A percentile compares a stretch with the other conserved stretches of the same genome.
phyloP scores from a whole-genome alignment of 2,329 filamentous ascomycete species.

The Amylocarpus encephaloides region DNA sequence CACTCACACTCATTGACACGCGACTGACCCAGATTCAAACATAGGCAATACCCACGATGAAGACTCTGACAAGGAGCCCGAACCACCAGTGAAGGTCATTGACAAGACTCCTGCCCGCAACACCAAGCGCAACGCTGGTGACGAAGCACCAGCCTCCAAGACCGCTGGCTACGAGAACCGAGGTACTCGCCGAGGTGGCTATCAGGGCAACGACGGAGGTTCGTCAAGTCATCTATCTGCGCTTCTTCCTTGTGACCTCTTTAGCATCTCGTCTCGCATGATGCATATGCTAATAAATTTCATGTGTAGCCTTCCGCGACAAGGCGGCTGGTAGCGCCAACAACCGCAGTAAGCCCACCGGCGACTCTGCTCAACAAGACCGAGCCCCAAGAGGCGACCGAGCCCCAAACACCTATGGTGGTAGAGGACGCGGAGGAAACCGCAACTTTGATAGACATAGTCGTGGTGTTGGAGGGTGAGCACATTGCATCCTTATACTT shows the following conservation, averaged over 20 bases:
- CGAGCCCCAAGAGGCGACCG: slow-evolving; percentile 34
- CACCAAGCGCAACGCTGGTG: slow-evolving; percentile 77
- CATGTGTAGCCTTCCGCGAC: slow-evolving; percentile 73
- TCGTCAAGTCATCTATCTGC: slow-evolving; percentile 37
- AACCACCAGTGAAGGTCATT: slow-evolving; percentile 79
- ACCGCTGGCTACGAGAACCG: slow-evolving; percentile 21
- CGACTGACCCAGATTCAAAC: slow-evolving; percentile 26
- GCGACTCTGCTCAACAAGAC: slow-evolving; percentile 55
- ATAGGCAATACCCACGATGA: slow-evolving; percentile 54
- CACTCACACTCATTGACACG: slow-evolving; percentile 18
- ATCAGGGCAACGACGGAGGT: slow-evolving; percentile 82
- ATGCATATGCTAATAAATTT: slow-evolving; percentile 8
- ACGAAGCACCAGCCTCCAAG: slow-evolving; percentile 53
- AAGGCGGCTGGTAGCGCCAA: slow-evolving; percentile 70
- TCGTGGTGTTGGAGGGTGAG: slow-evolving; percentile 29
- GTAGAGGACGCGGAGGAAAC: slow-evolving; percentile 29
- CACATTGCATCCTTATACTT: neutral
- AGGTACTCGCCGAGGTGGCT: slow-evolving; percentile 43
- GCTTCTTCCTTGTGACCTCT: neutral
- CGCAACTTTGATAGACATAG: slow-evolving; percentile 34
- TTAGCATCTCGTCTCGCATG: neutral
- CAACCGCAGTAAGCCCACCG: slow-evolving; percentile 76
- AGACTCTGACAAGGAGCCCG: slow-evolving; percentile 64
- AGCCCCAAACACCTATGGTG: slow-evolving; percentile 53
- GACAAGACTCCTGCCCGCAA: slow-evolving; percentile 74